phyloP scores from a whole-genome alignment of 139 green algal genomes.

The Haematococcus sp. region DNA sequence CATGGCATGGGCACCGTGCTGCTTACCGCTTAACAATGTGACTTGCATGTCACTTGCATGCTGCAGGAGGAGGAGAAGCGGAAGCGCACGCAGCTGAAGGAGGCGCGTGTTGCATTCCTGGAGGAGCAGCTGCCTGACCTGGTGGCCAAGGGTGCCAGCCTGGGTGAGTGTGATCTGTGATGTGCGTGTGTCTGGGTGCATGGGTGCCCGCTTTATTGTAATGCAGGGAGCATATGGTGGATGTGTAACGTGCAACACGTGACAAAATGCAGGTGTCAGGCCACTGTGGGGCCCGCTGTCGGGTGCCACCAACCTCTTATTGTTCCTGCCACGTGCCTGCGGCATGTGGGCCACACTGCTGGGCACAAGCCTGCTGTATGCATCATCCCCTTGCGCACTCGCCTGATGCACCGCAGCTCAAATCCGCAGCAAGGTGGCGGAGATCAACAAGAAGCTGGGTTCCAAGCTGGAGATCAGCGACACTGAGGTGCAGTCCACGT shows the following conservation, averaged over 20 bases:
- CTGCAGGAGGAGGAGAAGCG: conserved; percentile 39
- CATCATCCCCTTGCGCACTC: not conserved
- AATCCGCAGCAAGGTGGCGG: conserved; percentile 15
- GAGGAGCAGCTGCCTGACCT: conserved; percentile 52
- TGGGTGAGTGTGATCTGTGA: conserved; percentile 15
- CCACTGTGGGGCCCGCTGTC: too few relatives aligned
- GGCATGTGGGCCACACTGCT: too few relatives aligned
- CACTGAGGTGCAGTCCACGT: conserved; percentile 21
- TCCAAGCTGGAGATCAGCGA: conserved; percentile 41
- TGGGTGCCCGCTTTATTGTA: not conserved
- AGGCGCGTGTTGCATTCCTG: conserved; percentile 43
- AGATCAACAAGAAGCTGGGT: conserved; percentile 51
- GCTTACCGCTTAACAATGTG: too few relatives aligned
- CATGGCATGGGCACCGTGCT: too few relatives aligned
- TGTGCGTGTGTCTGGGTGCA: not conserved
- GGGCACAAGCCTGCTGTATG: too few relatives aligned
- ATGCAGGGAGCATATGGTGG: not conserved
- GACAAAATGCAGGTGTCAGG: too few relatives aligned
- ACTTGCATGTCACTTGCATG: too few relatives aligned
- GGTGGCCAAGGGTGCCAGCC: conserved; percentile 30
- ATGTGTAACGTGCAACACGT: too few relatives aligned
- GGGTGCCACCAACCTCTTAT: too few relatives aligned
- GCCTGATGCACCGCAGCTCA: conserved; percentile 9
- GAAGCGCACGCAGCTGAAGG: conserved; percentile 41
- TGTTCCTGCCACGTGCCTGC: not conserved